Conservation (phyloP, 2,329 filamentous ascomycete species). For the Hypomyces perniciosus region DNA sequence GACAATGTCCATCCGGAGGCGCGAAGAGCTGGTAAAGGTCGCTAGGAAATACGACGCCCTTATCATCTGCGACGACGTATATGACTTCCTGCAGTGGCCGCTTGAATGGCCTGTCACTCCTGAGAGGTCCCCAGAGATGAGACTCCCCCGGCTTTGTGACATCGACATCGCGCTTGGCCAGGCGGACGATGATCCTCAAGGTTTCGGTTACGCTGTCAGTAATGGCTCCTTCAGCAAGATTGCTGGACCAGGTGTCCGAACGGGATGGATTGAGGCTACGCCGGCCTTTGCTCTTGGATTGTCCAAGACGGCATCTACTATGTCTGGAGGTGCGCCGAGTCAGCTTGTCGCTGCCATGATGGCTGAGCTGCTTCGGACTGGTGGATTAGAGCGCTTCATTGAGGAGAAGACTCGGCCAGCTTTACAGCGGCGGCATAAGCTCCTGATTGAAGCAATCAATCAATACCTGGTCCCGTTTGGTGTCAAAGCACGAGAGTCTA, state of each 20-base stretch:
- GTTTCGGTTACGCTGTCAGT: conserved; percentile 73
- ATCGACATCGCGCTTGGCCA: conserved; percentile 65
- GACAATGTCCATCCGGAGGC: conserved; percentile 66
- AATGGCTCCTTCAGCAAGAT: conserved; percentile 93
- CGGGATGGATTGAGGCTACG: conserved; percentile 81
- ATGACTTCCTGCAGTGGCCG: conserved; percentile 85
- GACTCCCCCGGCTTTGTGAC: conserved; percentile 72
- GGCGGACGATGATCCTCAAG: conserved; percentile 32
- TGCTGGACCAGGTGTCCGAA: conserved; percentile 70
- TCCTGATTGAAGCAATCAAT: conserved; percentile 54
- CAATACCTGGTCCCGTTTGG: conserved; percentile 57
- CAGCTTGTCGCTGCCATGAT: conserved; percentile 50
- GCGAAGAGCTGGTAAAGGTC: conserved; percentile 64
- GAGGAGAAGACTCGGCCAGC: conserved; percentile 36
- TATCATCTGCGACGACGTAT: conserved; percentile 86
- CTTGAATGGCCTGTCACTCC: conserved; percentile 29
- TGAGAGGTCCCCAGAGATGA: conserved; percentile 30
- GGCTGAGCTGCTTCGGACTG: conserved; percentile 39
- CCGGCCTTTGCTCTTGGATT: conserved; percentile 46
- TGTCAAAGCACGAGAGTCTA: conserved; percentile 37
- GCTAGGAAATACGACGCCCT: conserved; percentile 76
- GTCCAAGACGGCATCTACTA: conserved; percentile 46
- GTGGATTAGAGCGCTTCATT: conserved; percentile 41
- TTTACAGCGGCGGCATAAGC: conserved; percentile 39
- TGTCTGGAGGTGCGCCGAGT: conserved; percentile 52